Evolutionary conservation across 2,329 filamentous ascomycete species (phyloP), one percentile per base, ranked within the genome.

Genomic region (Pestalotiopsis sp.): DNA sequence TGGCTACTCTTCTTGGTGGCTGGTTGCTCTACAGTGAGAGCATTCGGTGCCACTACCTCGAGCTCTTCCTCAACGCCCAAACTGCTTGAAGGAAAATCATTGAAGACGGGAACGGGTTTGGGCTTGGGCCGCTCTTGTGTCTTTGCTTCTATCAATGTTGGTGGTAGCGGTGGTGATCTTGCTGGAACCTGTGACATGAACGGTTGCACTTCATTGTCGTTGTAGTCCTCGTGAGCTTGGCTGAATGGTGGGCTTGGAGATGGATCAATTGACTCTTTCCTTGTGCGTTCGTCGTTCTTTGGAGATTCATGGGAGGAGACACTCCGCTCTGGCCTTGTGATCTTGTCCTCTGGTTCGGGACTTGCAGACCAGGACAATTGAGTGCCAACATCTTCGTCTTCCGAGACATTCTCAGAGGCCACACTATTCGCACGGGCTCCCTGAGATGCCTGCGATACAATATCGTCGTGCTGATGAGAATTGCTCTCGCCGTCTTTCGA

Each of bases 11-110:
- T 76, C 41, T 76, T 76, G 66, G 75, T 66, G 27, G 75, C 66
- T 13, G 72, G 56, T n/a, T 68, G 39, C 56, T 52, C 68, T 20
- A 73, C 69, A 23, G 71, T 67, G 20, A 78, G 72, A 1, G 73
- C 73, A 12, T 65, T 72, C 20, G 76, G 78, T 1, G 76, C 70
- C 68, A 78, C 72, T 36, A 80, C 65, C n/a, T 79, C 78, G 25
- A 80, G 72, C 27, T 76, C 75, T 52, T 77, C 77, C 38, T 79
- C 78, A 45, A 70, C 70, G 7, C 71, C 75, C 17, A 70, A 73
- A 60, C 76, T 78, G 60, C 76, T 79, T 11, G 71, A 71, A 20
- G 74, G 73, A 13, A 73, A 74, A 7, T 72, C 57, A 4, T 67
- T 60, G 17, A 72, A 66, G 1, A 41, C 45, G 49, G 31, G 7